Percentiles rank a stretch among this genome's conserved stretches.
Evolutionary conservation across 192 early-diverging fungal genomes (phyloP).

Genomic region (Umbelopsis vinacea): DNA sequence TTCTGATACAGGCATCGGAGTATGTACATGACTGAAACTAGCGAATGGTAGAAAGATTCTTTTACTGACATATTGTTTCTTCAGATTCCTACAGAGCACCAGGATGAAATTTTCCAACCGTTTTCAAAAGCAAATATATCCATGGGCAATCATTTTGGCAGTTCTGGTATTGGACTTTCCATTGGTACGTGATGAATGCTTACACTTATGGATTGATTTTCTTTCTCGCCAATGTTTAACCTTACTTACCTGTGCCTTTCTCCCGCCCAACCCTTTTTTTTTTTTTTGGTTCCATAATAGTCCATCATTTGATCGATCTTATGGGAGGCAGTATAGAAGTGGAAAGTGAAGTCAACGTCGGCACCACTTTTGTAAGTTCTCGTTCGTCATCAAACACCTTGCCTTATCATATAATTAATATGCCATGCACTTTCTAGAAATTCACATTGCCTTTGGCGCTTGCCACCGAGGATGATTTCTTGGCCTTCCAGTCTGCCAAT

Average conservation of each 20-base stretch:
- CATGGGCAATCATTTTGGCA: constrained; percentile 10
- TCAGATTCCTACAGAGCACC: background rate
- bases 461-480: background rate
- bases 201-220: too few species aligned
- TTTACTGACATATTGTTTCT: background rate
- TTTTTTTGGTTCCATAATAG: too few species aligned
- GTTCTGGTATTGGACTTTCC: background rate
- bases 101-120: background rate
- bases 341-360: background rate
- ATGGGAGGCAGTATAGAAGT: constrained; percentile 2
- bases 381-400: background rate
- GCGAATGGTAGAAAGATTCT: background rate
- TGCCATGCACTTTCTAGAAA: background rate
- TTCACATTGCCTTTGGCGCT: background rate
- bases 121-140: constrained; percentile 14
- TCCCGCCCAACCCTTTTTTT: too few species aligned
- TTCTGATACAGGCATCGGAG: background rate
- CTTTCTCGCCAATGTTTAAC: too few species aligned
- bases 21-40: background rate
- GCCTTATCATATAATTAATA: background rate
- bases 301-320: background rate
- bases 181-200: background rate
- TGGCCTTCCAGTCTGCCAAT: background rate
- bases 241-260: too few species aligned
- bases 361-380: background rate